Conservation (phyloP, 805 yeast species). For the Brettanomyces anomalus region DNA sequence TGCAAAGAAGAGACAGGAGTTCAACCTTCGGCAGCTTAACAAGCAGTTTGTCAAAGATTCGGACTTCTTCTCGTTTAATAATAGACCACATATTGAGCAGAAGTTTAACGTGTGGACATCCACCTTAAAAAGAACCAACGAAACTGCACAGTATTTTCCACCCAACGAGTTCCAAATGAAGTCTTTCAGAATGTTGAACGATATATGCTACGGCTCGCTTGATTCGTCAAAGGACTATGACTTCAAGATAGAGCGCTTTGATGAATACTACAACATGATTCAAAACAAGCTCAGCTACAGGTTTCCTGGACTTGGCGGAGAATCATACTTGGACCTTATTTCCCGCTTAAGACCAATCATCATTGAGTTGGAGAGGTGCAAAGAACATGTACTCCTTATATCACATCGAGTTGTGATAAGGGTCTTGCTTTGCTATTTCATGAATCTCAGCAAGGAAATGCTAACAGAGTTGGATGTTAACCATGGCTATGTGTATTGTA, state of each 20-base stretch:
- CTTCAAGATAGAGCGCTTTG: conserved; percentile 18
- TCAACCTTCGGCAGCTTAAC: conserved; percentile 24
- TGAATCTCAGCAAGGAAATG: conserved; percentile 29
- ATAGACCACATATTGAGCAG: conserved; percentile 15
- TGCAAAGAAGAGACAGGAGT: conserved; percentile 25
- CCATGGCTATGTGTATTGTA: conserved; percentile 27
- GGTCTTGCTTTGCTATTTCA: conserved; percentile 28
- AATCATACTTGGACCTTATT: conserved; percentile 29
- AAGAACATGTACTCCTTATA: conserved; percentile 27
- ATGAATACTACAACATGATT: conserved; percentile 22
- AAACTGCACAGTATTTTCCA: conserved; percentile 26
- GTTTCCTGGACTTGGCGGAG: conserved; percentile 31
- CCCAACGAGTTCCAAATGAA: conserved; percentile 22
- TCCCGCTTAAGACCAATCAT: conserved; percentile 27
- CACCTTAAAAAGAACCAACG: conserved; percentile 22
- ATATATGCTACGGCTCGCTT: conserved; percentile 26
- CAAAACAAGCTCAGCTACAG: conserved; percentile 24
- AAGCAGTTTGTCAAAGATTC: conserved; percentile 25
- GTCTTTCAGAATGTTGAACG: conserved; percentile 26
- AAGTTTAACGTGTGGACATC: conserved; percentile 29
- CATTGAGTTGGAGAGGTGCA: conserved; percentile 26
- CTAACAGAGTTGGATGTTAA: conserved; percentile 30
- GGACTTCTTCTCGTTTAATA: conserved; percentile 9
- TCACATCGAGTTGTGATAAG: conserved; percentile 28
- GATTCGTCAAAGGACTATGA: conserved; percentile 25